These are phyloP conservation scores for Yamadazyma blattariae DNA, from an alignment of 1,139 yeast genomes.

Conservation along the genomic window DNA sequence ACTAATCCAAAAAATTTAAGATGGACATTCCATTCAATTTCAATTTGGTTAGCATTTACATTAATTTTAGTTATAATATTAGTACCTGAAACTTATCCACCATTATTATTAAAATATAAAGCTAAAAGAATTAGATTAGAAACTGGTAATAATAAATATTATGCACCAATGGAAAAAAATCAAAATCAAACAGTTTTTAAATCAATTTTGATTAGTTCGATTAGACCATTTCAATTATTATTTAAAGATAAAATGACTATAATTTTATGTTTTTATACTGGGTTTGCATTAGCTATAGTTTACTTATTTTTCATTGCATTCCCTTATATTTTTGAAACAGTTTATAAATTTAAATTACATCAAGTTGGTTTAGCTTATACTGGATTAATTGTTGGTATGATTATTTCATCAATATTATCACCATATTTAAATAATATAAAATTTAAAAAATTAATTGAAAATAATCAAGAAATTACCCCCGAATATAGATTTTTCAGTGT, in stretches of 20 bases:
- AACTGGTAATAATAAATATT: slow-evolving; percentile 40
- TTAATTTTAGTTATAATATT: slow-evolving; percentile 18
- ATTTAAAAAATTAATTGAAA: slow-evolving; percentile 20
- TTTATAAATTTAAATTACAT: slow-evolving; percentile 40
- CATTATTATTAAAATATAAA: slow-evolving; percentile 48
- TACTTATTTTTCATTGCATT: slow-evolving; percentile 63
- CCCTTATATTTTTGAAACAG: slow-evolving; percentile 51
- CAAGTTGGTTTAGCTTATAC: slow-evolving; percentile 49
- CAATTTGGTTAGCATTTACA: slow-evolving; percentile 21
- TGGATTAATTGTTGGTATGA: slow-evolving; percentile 51
- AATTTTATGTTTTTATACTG: slow-evolving; percentile 60
- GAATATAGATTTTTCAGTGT: slow-evolving; percentile 37
- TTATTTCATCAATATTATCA: slow-evolving; percentile 20
- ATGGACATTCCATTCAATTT: slow-evolving; percentile 26
- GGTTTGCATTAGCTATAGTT: slow-evolving; percentile 56
- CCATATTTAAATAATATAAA: slow-evolving; percentile 23
- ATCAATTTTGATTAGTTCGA: slow-evolving; percentile 37
- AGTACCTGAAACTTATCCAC: slow-evolving; percentile 63
- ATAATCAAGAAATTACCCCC: slow-evolving; percentile 33
- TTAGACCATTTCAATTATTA: slow-evolving; percentile 54
- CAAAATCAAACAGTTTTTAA: slow-evolving; percentile 19
- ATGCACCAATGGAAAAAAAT: slow-evolving; percentile 46
- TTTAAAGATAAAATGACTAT: slow-evolving; percentile 61
- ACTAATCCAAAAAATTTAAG: slow-evolving; percentile 16
- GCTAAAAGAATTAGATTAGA: slow-evolving; percentile 50